Evolutionary conservation across 768 basidiomycete genomes (phyloP).

Genomic region (Lactifluus piperatus): DNA sequence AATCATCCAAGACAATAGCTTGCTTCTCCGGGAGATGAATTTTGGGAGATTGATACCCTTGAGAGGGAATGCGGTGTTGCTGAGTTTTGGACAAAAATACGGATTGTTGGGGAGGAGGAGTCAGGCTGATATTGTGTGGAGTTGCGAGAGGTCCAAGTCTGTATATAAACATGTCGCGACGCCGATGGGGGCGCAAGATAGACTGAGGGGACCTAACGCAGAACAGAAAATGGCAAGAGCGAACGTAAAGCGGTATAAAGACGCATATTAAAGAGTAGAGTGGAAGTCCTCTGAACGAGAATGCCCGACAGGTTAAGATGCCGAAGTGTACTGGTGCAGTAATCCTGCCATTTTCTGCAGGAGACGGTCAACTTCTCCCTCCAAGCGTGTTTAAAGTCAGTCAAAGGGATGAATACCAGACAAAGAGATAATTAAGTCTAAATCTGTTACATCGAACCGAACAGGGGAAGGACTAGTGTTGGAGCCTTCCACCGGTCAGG

Average conservation of each 20-base stretch:
- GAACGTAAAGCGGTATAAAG: background rate
- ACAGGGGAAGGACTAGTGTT: background rate
- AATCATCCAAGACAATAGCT: constrained; percentile 11
- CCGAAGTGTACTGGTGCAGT: constrained; percentile 8
- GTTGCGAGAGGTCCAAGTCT: constrained; percentile 4
- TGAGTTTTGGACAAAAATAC: background rate
- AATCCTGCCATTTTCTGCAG: constrained; percentile 13
- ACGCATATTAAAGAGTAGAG: constrained; percentile 6
- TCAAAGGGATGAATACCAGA: constrained; percentile 6
- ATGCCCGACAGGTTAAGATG: background rate
- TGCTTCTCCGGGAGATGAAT: constrained; percentile 25
- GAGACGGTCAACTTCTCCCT: constrained; percentile 4
- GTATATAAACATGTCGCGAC: constrained; percentile 13
- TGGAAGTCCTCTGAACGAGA: background rate
- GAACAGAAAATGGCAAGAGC: constrained; percentile 4
- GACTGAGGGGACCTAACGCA: background rate
- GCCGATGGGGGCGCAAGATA: constrained; percentile 4
- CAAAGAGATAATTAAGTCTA: constrained; percentile 1
- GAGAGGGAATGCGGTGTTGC: background rate
- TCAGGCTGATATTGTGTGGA: background rate
- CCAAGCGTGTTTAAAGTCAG: background rate
- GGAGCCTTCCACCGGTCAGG: constrained; percentile 4
- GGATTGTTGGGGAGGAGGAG: background rate
- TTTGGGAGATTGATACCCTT: constrained; percentile 21
- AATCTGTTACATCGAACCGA: constrained; percentile 12